Evolutionary conservation across 2,329 filamentous ascomycete genomes (phyloP), one percentile per base, ranked within the genome.

Genomic region (Epichloe baconii): DNA sequence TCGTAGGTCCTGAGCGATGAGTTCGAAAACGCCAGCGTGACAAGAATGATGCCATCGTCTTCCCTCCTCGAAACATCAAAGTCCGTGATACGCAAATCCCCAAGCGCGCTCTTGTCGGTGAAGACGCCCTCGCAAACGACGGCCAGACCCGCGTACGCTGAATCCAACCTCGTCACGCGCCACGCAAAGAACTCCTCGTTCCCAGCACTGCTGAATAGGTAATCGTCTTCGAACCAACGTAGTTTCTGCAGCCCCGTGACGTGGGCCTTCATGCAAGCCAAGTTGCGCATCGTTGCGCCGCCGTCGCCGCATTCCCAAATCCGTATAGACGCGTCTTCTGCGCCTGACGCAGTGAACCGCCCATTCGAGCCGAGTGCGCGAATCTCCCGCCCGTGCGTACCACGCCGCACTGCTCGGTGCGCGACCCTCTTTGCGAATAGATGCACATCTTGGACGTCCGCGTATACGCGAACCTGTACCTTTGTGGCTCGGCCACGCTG

Each of bases 111-210:
- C 56, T 71, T 70, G 55, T 81, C 68, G 48, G 75, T 66, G 42
- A 76, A 77, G 1, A 69, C 67, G 2, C 73, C 77, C 64, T 82
- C 79, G 53, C 78, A 77, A 12, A 78, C 65, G 2, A 83, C 71
- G 0, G 76, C 79, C 2, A 82, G 65, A 3, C 75, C 74, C 14
- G 58, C 57, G 47, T 75, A 74, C 12, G 62, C 67, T 2, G 73
- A 70, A 26, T 80, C 72, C 6, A 86, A 64, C 11, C 62, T 61
- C 45, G 71, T 72, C 36, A 91, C 66, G 41, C 79, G 76, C 91
- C 93, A 98, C 11, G 90, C 77, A 59, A 84, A 91, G 56, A 97
- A 85, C 66, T 98, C 91, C 64, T 96, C 91, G 54, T 82, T 83
- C 0, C 90, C 93, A 5, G 80, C 88, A 59, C 88, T 90, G 56